Conservation (phyloP, 257 asterid genomes). For the Solanum verrucosum region DNA sequence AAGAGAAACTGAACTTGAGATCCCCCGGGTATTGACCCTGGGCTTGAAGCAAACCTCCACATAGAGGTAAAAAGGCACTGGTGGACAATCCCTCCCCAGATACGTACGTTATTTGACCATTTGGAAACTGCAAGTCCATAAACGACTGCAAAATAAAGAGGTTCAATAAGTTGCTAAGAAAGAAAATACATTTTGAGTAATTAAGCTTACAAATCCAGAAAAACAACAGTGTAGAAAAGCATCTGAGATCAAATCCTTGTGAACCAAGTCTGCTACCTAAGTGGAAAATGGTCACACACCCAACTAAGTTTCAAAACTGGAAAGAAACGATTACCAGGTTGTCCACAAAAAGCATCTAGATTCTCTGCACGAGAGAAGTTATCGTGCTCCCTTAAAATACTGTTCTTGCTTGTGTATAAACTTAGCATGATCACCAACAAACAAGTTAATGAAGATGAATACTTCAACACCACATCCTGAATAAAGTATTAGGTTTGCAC, state of each 20-base stretch:
- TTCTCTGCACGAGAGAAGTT: background rate
- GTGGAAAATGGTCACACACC: background rate
- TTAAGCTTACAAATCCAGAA: background rate
- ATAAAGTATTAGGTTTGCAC: background rate
- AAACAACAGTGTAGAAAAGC: background rate
- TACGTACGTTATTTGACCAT: conserved; percentile 85
- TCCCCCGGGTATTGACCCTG: conserved; percentile 99
- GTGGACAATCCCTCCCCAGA: conserved; percentile 94
- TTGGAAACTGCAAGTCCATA: conserved; percentile 96
- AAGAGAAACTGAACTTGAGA: conserved; percentile 88
- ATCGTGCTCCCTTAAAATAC: background rate
- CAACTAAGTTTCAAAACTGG: background rate
- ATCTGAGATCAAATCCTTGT: background rate
- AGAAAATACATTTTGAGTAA: background rate
- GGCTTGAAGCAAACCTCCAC: conserved; percentile 92
- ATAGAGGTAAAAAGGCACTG: conserved; percentile 76
- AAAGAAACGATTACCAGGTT: background rate
- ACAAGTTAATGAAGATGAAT: background rate
- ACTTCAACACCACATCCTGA: background rate
- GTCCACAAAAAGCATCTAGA: background rate
- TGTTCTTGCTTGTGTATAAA: background rate
- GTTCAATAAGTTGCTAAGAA: background rate
- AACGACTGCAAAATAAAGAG: conserved; percentile 51
- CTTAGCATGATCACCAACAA: background rate
- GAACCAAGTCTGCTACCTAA: background rate